Evolutionary conservation across 1,284 basidiomycete genomes (phyloP).

Genomic region (Quambalaria eucalypti): DNA sequence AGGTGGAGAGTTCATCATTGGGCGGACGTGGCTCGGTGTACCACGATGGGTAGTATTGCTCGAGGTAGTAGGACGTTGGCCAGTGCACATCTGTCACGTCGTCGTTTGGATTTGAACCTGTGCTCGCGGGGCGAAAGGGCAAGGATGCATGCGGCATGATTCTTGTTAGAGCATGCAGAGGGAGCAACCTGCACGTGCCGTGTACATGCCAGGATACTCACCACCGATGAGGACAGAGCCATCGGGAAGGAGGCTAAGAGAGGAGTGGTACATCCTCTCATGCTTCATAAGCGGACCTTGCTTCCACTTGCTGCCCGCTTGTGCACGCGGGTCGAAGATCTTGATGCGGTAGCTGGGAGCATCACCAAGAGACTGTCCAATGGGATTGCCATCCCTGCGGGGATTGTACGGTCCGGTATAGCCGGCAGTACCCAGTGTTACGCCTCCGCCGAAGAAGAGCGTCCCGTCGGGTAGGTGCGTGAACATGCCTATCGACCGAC

Average conservation of each 20-base stretch:
- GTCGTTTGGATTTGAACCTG: conserved; percentile 36
- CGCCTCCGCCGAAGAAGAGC: conserved; percentile 38
- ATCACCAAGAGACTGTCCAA: conserved; percentile 43
- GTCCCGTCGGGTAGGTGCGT: conserved; percentile 35
- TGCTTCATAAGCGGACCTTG: conserved; percentile 18
- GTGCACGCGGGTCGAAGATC: conserved; percentile 26
- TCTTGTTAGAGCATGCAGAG: no score
- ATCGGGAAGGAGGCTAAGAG: conserved; percentile 32
- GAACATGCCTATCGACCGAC: conserved; percentile 34
- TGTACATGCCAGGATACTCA: no score
- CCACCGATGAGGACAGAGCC: conserved; percentile 28
- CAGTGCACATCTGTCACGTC: conserved; percentile 20
- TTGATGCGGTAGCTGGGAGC: conserved; percentile 24
- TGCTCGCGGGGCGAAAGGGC: no score
- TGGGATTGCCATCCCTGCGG: conserved; percentile 20
- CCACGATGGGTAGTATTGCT: conserved; percentile 32
- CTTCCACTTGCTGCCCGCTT: conserved; percentile 23
- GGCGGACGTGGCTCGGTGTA: conserved; percentile 32
- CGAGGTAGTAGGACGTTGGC: conserved; percentile 29
- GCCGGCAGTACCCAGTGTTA: conserved; percentile 34
- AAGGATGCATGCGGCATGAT: no score
- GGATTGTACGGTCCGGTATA: conserved; percentile 21
- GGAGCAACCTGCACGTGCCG: no score
- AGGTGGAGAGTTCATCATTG: conserved; percentile 15
- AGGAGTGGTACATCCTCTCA: conserved; percentile 35